A percentile compares a stretch with the other conserved stretches of the same genome.
These are phyloP conservation scores for Ceratocystis eucalypticola DNA, from an alignment of 2,329 filamentous ascomycete species.

Conservation along the genomic window DNA sequence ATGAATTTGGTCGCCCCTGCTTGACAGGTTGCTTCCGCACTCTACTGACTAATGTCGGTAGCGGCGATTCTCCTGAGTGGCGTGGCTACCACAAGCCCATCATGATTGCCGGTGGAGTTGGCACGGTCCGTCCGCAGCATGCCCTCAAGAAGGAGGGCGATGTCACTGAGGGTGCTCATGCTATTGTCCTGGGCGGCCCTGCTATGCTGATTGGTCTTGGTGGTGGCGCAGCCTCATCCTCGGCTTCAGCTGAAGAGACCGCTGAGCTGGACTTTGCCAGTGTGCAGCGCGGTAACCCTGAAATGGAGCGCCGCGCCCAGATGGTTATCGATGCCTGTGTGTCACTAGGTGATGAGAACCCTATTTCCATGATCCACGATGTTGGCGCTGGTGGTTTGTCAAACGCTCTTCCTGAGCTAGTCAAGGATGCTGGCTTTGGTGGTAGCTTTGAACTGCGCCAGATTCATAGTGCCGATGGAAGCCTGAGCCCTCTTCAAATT, in stretches of 20 bases:
- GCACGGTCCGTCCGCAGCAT: conserved; percentile 79
- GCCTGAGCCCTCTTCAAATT: conserved; percentile 92
- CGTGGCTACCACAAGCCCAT: conserved; percentile 96
- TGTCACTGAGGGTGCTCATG: conserved; percentile 75
- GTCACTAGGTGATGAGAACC: conserved; percentile 68
- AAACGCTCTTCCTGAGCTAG: conserved; percentile 65
- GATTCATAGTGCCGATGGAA: conserved; percentile 74
- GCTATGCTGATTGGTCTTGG: conserved; percentile 89
- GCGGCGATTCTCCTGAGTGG: conserved; percentile 45
- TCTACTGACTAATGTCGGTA: conserved; percentile 56
- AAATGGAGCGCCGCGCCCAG: conserved; percentile 88
- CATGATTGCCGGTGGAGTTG: conserved; percentile 93
- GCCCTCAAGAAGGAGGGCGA: conserved; percentile 70
- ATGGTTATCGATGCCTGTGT: conserved; percentile 96
- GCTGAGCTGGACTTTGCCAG: conserved; percentile 93
- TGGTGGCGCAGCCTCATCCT: conserved; percentile 86
- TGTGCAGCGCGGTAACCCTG: conserved; percentile 91
- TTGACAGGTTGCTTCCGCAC: conserved; percentile 87
- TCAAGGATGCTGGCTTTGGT: conserved; percentile 81
- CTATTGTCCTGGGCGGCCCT: conserved; percentile 86
- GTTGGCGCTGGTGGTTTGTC: conserved; percentile 77
- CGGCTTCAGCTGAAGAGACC: conserved; percentile 73
- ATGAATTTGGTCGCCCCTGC: conserved; percentile 87
- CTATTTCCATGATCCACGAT: conserved; percentile 94
- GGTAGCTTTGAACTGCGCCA: conserved; percentile 91